Percentiles rank a stretch among this genome's conserved stretches.
Conservation (phyloP, 1,139 yeast genomes). For the Suhomyces atakaporum region DNA sequence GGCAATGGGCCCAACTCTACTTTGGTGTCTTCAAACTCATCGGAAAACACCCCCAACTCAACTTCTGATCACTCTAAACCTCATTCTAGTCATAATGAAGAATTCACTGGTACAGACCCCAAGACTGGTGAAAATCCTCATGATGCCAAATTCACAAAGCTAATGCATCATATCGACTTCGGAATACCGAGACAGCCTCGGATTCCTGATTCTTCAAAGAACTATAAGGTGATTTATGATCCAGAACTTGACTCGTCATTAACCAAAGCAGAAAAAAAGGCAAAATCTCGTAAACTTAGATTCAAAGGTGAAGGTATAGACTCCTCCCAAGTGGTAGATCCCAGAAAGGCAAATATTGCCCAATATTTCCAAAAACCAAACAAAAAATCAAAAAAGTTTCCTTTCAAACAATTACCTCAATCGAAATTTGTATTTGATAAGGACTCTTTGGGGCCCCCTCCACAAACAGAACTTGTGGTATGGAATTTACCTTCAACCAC, state of each 20-base stretch:
- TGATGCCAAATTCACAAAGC: constrained; percentile 34
- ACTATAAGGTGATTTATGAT: constrained; percentile 54
- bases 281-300: constrained; percentile 41
- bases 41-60: too few relatives aligned
- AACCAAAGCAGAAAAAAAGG: constrained; percentile 34
- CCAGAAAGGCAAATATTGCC: constrained; percentile 33
- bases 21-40: too few relatives aligned
- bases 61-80: too few relatives aligned
- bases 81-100: neutral
- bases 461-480: constrained; percentile 67
- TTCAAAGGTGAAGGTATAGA: constrained; percentile 35
- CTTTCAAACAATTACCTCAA: constrained; percentile 50
- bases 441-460: constrained; percentile 75
- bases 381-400: constrained; percentile 44
- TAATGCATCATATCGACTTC: constrained; percentile 35
- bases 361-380: constrained; percentile 44
- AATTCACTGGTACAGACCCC: constrained; percentile 31
- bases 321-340: constrained; percentile 29
- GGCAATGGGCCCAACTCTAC: too few relatives aligned
- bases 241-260: constrained; percentile 47
- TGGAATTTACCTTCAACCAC: constrained; percentile 59
- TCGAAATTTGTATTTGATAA: constrained; percentile 64
- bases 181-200: constrained; percentile 15
- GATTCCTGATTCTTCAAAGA: constrained; percentile 27
- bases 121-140: constrained; percentile 34